Conservation (phyloP, 148 eudicot species). For the Salicornia ramosissima region DNA sequence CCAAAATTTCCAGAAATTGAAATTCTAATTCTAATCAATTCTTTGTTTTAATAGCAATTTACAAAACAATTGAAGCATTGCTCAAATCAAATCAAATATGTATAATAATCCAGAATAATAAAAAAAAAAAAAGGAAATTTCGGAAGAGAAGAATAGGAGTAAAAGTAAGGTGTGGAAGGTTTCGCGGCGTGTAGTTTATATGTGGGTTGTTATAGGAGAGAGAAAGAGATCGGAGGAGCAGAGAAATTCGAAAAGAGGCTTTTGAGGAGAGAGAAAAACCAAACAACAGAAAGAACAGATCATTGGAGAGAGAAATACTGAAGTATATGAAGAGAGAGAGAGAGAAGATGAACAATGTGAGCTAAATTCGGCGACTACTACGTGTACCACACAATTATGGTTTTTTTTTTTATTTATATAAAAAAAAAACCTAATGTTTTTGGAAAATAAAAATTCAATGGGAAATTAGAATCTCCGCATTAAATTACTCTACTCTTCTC, state of each 20-base stretch:
- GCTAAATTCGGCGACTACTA: conserved; percentile 23
- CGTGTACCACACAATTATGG: conserved; percentile 13
- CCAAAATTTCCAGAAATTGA: conserved; percentile 2
- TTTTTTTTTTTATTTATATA: not conserved
- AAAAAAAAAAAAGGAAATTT: not conserved
- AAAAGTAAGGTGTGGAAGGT: conserved; percentile 11
- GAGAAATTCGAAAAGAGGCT: conserved; percentile 23
- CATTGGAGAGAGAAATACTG: conserved; percentile 16
- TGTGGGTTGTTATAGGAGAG: conserved; percentile 16
- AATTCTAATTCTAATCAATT: not conserved
- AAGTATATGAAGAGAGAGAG: not conserved
- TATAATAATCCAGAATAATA: not conserved
- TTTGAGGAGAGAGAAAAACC: conserved; percentile 22
- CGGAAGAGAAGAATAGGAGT: not conserved
- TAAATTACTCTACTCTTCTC: not conserved
- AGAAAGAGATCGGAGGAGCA: conserved; percentile 18
- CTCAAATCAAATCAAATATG: conserved; percentile 7
- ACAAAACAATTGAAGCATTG: too few species aligned
- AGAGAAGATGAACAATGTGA: not conserved
- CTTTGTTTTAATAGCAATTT: not conserved
- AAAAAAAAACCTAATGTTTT: not conserved
- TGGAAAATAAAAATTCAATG: not conserved
- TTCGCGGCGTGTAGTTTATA: not conserved
- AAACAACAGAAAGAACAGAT: conserved; percentile 16
- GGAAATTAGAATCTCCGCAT: not conserved